A percentile compares a stretch with the other conserved stretches of the same genome.
phyloP scores from a whole-genome alignment of 257 asterid genomes.

The Voacanga thouarsii region DNA sequence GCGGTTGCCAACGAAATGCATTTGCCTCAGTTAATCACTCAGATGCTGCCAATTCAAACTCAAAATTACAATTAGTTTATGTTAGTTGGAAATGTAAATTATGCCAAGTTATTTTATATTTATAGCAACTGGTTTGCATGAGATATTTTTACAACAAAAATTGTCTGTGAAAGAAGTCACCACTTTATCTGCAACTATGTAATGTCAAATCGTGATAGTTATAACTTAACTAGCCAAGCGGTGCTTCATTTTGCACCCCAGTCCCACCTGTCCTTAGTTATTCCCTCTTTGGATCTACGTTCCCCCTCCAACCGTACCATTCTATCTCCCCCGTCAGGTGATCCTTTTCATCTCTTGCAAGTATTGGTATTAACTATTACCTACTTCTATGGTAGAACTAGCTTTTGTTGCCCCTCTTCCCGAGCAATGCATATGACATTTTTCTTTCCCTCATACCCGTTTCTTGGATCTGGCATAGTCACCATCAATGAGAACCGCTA shows the following conservation, averaged over 20 bases:
- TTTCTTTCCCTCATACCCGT: background rate
- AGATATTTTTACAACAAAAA: no score
- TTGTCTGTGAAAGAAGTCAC: background rate
- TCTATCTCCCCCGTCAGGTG: background rate
- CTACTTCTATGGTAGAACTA: no score
- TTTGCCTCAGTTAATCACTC: background rate
- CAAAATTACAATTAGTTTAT: background rate
- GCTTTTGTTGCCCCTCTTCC: no score
- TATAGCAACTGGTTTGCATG: no score
- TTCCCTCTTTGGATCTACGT: background rate
- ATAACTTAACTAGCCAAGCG: background rate
- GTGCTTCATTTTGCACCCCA: background rate
- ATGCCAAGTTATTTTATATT: no score
- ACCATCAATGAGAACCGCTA: background rate
- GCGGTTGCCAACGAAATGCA: background rate
- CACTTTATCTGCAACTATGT: background rate
- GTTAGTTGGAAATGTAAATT: background rate
- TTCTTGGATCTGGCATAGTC: background rate
- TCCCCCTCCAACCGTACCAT: background rate
- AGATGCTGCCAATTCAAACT: background rate
- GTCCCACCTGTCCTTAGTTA: background rate
- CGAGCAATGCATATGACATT: background rate
- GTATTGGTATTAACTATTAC: no score
- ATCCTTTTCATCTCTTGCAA: background rate
- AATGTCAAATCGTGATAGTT: background rate